Base-by-base conservation (phyloP, 495 filamentous ascomycete genomes). In the Recurvomyces mirabilis region DNA sequence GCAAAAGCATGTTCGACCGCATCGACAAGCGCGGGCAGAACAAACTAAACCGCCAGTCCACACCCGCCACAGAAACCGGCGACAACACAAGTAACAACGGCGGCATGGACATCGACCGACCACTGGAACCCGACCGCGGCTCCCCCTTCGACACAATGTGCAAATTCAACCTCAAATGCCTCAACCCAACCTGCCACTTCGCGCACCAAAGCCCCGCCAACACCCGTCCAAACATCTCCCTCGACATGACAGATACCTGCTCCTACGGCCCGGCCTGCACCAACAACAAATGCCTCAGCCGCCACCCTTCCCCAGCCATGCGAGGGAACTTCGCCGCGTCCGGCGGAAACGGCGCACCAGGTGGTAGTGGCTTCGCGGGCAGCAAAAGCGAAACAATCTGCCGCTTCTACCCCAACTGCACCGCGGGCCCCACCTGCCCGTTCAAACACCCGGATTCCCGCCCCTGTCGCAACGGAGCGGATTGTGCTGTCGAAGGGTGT, bases 381-480 rank as follows among this genome's bases (percentile, higher is more conserved):
- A 26, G 19, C 37, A 81, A 91, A 60, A 72, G 78, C 37, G 82
- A 93, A 58, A 74, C 79, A 58, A 79, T 94, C 55, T 99, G 91
- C 79, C 83, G 78, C 55, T 99, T 89, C 71, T 94, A 78, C 61
- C 87, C 91, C 30, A 82, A 95, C 66, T 99, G 91, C 69, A 79
- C 82, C 29, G 94, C 59, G 6, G 44, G 93, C 59, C 72, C 80
- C 6, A 64, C 71, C 44, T 99, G 91, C 58, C 75, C 82, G 9
- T 99, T 93, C 68, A 79, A 78, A 60, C 91, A 99, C 50, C 81
- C 81, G 13, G 65, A 60, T 39, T 84, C 86, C 62, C 78, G 82
- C 11, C 76, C 85, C 30, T 98, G 91, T 65, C 78, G 87, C 37
- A 96, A 96, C 56, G 93, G 93, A 17, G 84, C 84, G 25, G 87